Evolutionary conservation across 768 basidiomycete species (phyloP), one percentile per base, ranked within the genome.

Genomic region (Kwoniella bestiolae): DNA sequence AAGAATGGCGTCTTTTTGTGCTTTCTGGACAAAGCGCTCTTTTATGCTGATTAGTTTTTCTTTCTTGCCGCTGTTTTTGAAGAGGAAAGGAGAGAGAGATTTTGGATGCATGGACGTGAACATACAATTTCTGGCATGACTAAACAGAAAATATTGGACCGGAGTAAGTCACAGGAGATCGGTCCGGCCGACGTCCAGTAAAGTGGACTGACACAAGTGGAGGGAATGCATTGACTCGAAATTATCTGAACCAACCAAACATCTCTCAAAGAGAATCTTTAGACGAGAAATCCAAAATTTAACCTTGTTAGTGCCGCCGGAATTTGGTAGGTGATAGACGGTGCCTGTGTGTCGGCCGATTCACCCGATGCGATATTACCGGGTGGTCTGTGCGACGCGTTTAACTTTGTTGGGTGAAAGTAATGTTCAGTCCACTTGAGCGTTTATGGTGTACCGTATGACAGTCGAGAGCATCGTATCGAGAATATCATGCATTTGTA

Each of bases 221-320:
- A 55, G 52, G 52, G 38, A 41, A 14, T 41, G 7, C 3, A 41
- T 18, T 41, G 38, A 55, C 18, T 34, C 32, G 18, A 55, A 25
- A 35, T 31, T 9, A 29, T 18, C 5, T 6, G 2, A 26, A 23
- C 52, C 52, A 55, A 55, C 7, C 14, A 34, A 7, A 5, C 23
- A 21, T n/a, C 52, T 28, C 18, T 9, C 29, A 34, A 55, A 35
- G 14, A 18, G 23, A 55, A 55, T 34, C 34, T 55, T 55, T 29
- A 34, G n/a, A 55, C n/a, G 32, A 7, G n/a, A 55, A 55, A 18
- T 52, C 50, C 1, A 55, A 55, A 55, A 35, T 34, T 55, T n/a
- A 55, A 55, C 52, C 52, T 55, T 55, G 11, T 32, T 18, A 23
- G 16, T 55, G n/a, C 32, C 52, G 52, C 52, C 52, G 52, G 52